These are phyloP conservation scores for Cladorrhinum sp. DNA, from an alignment of 2,329 filamentous ascomycete species.

Conservation along the genomic window DNA sequence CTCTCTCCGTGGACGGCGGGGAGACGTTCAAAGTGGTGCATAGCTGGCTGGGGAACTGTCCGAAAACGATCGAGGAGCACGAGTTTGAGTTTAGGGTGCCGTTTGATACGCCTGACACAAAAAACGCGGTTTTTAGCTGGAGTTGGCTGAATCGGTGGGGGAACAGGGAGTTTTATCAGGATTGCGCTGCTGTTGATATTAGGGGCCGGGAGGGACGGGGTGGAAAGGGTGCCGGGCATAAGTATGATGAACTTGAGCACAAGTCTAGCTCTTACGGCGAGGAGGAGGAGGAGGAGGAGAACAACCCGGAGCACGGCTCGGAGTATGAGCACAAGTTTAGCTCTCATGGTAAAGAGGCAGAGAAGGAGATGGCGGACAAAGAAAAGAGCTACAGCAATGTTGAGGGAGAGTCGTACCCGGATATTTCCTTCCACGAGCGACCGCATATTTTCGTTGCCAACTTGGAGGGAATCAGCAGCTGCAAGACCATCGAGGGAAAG, in stretches of 20 bases:
- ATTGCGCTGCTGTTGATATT: slow-evolving; percentile 70
- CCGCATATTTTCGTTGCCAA: slow-evolving; percentile 71
- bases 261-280: too few relatives aligned
- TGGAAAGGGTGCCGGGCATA: slow-evolving; percentile 1
- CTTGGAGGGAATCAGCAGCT: slow-evolving; percentile 48
- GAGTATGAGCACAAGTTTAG: too few relatives aligned
- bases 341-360: too few relatives aligned
- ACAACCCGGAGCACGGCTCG: too few relatives aligned
- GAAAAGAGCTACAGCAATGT: not conserved
- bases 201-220: slow-evolving; percentile 19
- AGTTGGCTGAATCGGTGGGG: slow-evolving; percentile 75
- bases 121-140: slow-evolving; percentile 68
- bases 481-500: slow-evolving; percentile 49
- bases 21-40: slow-evolving; percentile 63
- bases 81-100: slow-evolving; percentile 67
- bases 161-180: slow-evolving; percentile 84
- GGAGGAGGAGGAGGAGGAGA: too few relatives aligned
- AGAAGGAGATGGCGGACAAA: not conserved
- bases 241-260: not conserved
- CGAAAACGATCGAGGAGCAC: slow-evolving; percentile 33
- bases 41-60: slow-evolving; percentile 53
- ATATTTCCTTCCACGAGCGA: slow-evolving; percentile 47
- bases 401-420: not conserved
- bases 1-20: slow-evolving; percentile 71
- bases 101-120: slow-evolving; percentile 49